Conservation (phyloP, 208 protist genomes). For the Endotrypanum monterogeii region DNA sequence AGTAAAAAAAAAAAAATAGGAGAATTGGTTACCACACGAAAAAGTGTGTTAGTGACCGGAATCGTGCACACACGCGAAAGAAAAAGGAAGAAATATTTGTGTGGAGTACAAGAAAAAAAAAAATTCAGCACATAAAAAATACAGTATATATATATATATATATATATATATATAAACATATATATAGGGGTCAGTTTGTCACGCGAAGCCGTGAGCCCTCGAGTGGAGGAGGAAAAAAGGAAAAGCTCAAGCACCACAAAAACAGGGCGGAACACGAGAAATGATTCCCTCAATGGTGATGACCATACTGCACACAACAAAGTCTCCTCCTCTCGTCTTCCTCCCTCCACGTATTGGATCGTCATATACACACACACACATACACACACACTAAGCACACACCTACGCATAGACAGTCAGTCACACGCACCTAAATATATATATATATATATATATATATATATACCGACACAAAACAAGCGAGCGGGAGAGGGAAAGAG, state of each 20-base stretch:
- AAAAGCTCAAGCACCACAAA: too few relatives aligned
- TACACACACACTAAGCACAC: not conserved
- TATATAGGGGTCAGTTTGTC: not conserved
- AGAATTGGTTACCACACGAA: not conserved
- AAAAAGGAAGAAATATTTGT: not conserved
- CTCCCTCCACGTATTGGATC: too few relatives aligned
- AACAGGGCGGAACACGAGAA: too few relatives aligned
- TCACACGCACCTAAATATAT: too few relatives aligned
- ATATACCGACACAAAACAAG: too few relatives aligned
- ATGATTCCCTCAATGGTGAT: too few relatives aligned
- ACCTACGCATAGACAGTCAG: too few relatives aligned
- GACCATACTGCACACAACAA: too few relatives aligned
- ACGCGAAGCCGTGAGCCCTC: not conserved
- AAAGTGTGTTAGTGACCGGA: not conserved
- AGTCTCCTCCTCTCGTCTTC: too few relatives aligned
- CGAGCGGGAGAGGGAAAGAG: too few relatives aligned
- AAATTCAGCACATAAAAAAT: not conserved
- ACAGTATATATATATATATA: not conserved
- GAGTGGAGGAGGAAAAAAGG: not conserved
- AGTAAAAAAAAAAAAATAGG: too few relatives aligned
- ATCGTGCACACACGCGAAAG: not conserved
- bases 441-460: too few relatives aligned
- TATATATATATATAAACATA: slow-evolving; percentile 2
- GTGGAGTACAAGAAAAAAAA: not conserved
- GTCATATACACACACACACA: slow-evolving; percentile 2